Evolutionary conservation across 306 rosid genomes (phyloP).

Genomic region (Rosa chinensis): DNA sequence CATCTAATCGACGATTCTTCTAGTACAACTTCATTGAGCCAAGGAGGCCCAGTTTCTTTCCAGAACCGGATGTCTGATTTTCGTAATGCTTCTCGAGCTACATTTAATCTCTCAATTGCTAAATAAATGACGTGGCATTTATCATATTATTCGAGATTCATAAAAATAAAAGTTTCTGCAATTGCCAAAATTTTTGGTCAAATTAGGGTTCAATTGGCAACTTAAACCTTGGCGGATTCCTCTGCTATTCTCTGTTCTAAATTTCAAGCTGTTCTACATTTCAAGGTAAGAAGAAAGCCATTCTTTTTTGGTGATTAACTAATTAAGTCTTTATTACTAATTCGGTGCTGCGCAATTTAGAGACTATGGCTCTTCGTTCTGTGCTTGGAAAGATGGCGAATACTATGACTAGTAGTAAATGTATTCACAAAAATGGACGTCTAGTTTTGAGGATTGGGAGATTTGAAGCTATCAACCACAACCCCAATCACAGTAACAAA

Average conservation of each 20-base stretch:
- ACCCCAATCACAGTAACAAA: background rate
- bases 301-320: background rate
- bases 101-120: no score
- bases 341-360: background rate
- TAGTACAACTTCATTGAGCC: no score
- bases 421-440: background rate
- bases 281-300: background rate
- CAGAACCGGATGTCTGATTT: no score
- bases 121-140: no score
- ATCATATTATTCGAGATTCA: no score
- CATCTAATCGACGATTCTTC: no score
- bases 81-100: no score
- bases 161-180: no score
- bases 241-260: background rate
- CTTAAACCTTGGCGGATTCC: no score
- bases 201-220: background rate
- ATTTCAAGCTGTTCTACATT: no score
- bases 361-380: slow-evolving; percentile 1
- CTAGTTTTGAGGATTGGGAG: background rate
- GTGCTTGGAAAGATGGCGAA: background rate
- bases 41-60: no score
- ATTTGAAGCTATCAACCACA: background rate
- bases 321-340: background rate
- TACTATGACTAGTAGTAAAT: background rate
- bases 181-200: background rate